Evolutionary conservation across 2,329 filamentous ascomycete species (phyloP).

Genomic region (Aspergillus aculeatinus): DNA sequence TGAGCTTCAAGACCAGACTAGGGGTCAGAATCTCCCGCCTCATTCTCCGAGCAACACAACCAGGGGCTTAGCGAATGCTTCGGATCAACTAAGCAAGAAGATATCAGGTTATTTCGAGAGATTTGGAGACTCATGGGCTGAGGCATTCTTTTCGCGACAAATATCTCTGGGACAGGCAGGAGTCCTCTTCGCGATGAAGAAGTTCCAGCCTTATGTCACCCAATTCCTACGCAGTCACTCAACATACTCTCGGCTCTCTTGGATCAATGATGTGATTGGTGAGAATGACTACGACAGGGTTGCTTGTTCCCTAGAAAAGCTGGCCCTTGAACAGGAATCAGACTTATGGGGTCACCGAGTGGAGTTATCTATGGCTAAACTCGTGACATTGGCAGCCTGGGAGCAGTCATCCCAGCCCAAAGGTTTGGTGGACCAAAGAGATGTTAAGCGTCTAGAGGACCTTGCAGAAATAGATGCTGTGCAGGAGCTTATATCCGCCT

Average conservation of each 20-base stretch:
- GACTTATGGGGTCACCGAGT: conserved; percentile 93
- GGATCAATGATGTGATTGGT: conserved; percentile 87
- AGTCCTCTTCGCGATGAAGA: conserved; percentile 66
- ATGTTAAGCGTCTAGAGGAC: conserved; percentile 57
- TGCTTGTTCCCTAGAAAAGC: conserved; percentile 65
- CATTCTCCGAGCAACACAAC: conserved; percentile 15
- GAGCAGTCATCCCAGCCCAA: conserved; percentile 30
- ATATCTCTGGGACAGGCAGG: conserved; percentile 67
- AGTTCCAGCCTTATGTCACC: conserved; percentile 71
- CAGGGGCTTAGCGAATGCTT: conserved; percentile 25
- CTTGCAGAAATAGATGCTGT: conserved; percentile 69
- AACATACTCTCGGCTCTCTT: conserved; percentile 74
- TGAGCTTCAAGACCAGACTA: conserved; percentile 42
- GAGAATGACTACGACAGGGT: conserved; percentile 75
- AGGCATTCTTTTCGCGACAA: conserved; percentile 76
- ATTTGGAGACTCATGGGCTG: conserved; percentile 54
- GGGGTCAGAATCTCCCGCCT: conserved; percentile 22
- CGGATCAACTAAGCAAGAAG: conserved; percentile 36
- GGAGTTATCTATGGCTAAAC: conserved; percentile 83
- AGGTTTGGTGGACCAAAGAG: conserved; percentile 41
- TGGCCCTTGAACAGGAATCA: conserved; percentile 70
- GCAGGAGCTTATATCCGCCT: conserved; percentile 75
- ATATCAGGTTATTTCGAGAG: conserved; percentile 50
- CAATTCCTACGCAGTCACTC: conserved; percentile 72
- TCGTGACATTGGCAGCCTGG: conserved; percentile 68